A percentile compares a stretch with the other conserved stretches of the same genome.
phyloP scores from a whole-genome alignment of 192 early-diverging fungal species.

The Physocladia obscura region DNA sequence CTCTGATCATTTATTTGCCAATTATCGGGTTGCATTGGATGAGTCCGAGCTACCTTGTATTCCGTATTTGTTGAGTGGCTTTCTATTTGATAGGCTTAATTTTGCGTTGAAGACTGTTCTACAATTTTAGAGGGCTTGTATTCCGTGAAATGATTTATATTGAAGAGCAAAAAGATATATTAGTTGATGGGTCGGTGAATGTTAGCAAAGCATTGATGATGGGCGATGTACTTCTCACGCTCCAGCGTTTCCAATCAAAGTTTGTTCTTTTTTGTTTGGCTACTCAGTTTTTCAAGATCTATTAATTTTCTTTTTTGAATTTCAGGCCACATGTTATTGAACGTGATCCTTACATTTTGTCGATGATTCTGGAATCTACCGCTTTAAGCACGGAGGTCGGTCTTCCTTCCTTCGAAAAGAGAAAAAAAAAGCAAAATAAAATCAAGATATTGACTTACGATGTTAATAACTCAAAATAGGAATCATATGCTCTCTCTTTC shows the following conservation, averaged over 20 bases:
- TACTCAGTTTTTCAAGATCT: neutral
- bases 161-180: constrained; percentile 69
- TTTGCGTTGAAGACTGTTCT: too few species aligned
- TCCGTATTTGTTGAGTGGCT: constrained; percentile 69
- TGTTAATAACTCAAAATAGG: neutral
- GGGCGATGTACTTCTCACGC: constrained; percentile 61
- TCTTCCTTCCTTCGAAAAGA: too few species aligned
- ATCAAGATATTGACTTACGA: neutral
- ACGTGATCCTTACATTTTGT: constrained; percentile 28
- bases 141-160: constrained; percentile 70
- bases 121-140: constrained; percentile 67
- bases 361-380: constrained; percentile 38
- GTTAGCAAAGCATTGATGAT: constrained; percentile 71
- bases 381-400: constrained; percentile 43
- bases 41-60: constrained; percentile 62
- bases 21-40: constrained; percentile 65
- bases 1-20: constrained; percentile 58
- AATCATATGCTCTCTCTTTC: constrained; percentile 40
- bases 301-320: neutral
- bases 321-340: constrained; percentile 31
- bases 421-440: neutral
- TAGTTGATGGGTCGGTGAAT: constrained; percentile 65
- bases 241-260: constrained; percentile 57
- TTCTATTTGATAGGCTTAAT: too few species aligned
- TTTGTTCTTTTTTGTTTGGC: neutral